Conservation (phyloP, 441 rosid species). For the Pelargonium fulgidum region DNA sequence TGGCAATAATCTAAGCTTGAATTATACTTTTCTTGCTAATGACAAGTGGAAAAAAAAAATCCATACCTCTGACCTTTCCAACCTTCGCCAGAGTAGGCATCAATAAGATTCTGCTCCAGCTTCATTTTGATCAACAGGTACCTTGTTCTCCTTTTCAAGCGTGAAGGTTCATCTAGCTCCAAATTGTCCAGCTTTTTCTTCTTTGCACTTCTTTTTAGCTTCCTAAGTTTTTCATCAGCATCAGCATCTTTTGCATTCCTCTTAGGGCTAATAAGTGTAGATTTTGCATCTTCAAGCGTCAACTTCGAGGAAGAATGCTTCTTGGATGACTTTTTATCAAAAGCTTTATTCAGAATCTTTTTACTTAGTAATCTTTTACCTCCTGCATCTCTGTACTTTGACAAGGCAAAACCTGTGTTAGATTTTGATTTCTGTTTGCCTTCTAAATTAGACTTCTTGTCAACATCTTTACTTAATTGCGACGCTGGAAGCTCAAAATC, state of each 20-base stretch:
- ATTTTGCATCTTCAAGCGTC: conserved; percentile 23
- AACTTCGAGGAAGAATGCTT: conserved; percentile 13
- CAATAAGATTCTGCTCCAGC: conserved; percentile 94
- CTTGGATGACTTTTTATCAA: conserved; percentile 25
- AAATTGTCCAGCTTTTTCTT: conserved; percentile 39
- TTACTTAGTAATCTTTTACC: conserved; percentile 15
- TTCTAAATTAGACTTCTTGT: conserved; percentile 7
- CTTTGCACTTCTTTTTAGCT: conserved; percentile 44
- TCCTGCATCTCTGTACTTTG: conserved; percentile 17
- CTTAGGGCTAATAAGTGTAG: conserved; percentile 18
- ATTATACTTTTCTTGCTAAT: neutral
- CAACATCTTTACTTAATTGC: neutral
- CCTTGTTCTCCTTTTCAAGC: conserved; percentile 83
- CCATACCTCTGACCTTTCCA: conserved; percentile 98
- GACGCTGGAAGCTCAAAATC: conserved; percentile 59
- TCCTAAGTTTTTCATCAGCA: conserved; percentile 32
- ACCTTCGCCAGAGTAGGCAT: conserved; percentile 95
- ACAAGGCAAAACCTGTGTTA: conserved; percentile 31
- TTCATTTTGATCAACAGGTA: conserved; percentile 84
- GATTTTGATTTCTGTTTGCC: conserved; percentile 30
- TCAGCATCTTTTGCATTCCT: conserved; percentile 18
- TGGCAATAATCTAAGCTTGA: neutral
- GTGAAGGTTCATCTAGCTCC: conserved; percentile 62
- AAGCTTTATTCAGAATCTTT: conserved; percentile 21
- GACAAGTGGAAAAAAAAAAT: neutral